Evolutionary conservation across 805 yeast genomes (phyloP).

Genomic region (Nakazawaea anatomiae): DNA sequence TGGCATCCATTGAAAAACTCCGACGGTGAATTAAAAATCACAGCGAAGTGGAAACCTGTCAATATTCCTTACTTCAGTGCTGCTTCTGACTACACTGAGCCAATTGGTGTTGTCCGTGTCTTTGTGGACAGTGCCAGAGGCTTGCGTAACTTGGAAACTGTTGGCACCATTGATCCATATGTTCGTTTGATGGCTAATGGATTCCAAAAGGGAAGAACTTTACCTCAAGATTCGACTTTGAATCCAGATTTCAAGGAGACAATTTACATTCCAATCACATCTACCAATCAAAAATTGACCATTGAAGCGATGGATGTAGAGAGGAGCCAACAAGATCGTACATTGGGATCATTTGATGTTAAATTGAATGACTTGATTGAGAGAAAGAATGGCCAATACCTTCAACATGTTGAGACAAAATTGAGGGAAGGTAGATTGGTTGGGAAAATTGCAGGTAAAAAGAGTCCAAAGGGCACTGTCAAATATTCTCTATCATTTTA

Average conservation of each 20-base stretch:
- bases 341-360: constrained; percentile 78
- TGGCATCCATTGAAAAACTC: constrained; percentile 73
- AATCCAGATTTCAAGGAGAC: constrained; percentile 85
- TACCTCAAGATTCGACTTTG: constrained; percentile 55
- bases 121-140: constrained; percentile 64
- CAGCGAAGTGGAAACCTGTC: constrained; percentile 84
- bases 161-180: constrained; percentile 93
- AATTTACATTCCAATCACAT: constrained; percentile 74
- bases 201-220: constrained; percentile 70
- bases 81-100: constrained; percentile 82
- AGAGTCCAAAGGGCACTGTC: constrained; percentile 80
- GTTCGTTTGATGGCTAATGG: constrained; percentile 75
- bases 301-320: constrained; percentile 93
- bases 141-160: constrained; percentile 76
- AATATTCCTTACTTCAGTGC: constrained; percentile 60
- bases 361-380: constrained; percentile 62
- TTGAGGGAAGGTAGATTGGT: constrained; percentile 58
- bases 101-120: constrained; percentile 86
- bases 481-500: constrained; percentile 74
- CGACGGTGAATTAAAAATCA: constrained; percentile 64
- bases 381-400: constrained; percentile 59
- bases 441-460: constrained; percentile 65
- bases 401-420: constrained; percentile 51
- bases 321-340: constrained; percentile 70
- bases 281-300: constrained; percentile 75